Evolutionary conservation across 73 alveolate species (phyloP), one percentile per base, ranked within the genome.

Genomic region (Tetrahymena borealis): DNA sequence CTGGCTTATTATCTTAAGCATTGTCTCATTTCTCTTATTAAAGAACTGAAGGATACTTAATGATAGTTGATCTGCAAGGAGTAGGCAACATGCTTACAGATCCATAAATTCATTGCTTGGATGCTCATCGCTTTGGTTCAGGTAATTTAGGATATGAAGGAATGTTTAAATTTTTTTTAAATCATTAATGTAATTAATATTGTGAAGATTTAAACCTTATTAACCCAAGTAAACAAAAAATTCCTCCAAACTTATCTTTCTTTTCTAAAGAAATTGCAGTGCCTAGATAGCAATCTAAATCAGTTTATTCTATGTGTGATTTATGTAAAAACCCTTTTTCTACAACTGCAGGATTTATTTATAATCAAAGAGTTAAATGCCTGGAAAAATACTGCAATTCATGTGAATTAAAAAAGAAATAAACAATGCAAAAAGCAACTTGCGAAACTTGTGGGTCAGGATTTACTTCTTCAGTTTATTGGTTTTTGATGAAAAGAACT

Each of bases 101-200:
- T 33, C 96, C 96, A 33, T 79, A 92, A 33, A 94, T 94, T 60
- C 96, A 94, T 38, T 94, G 95, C 43, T 32, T 60, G 32, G 94
- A 94, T 78, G 32, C 32, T 20, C 90, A 40, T 39, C 94, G 94
- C 37, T 96, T 95, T 93, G 96, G 94, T 60, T 91, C 94, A 31
- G 97, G 96, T 1, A 95, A 95, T 94, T 78, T 95, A 39, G 93
- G 92, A 38, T 43, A 91, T 36, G 35, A 43, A 78, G 96, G 96
- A 43, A 91, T 91, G 90, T 35, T 94, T n/a, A 91, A 91, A 90
- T 96, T 94, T 91, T 96, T 96, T 93, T 91, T 94, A 37, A 91
- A 91, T 16, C 97, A 96, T 94, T 94, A 92, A 33, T 96, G 98
- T 90, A 96, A 92, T 91, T 93, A 94, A 78, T 78, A 94, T 40